Evolutionary conservation across 257 asterid species (phyloP).

Genomic region (Przewalskia tangutica): DNA sequence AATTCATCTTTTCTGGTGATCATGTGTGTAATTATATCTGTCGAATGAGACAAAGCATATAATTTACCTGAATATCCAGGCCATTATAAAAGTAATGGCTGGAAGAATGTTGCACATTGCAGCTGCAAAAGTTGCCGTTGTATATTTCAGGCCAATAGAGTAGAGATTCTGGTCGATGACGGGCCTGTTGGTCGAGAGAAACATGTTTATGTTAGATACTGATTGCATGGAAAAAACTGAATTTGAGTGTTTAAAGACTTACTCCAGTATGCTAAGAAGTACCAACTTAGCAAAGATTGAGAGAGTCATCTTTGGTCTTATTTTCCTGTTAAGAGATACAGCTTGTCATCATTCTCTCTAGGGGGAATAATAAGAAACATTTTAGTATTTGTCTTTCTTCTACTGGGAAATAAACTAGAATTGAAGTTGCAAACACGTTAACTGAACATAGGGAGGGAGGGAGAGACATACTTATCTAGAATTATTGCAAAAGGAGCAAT

Average conservation of each 20-base stretch:
- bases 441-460: background rate
- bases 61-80: slow-evolving; percentile 65
- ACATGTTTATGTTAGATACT: background rate
- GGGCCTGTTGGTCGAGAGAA: slow-evolving; percentile 41
- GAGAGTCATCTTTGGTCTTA: slow-evolving; percentile 77
- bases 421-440: background rate
- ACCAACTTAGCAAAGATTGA: slow-evolving; percentile 49
- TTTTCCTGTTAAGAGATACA: slow-evolving; percentile 44
- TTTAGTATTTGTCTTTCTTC: background rate
- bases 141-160: slow-evolving; percentile 84
- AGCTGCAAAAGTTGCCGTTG: slow-evolving; percentile 98
- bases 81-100: slow-evolving; percentile 83
- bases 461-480: slow-evolving; percentile 52
- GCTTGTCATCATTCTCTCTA: background rate
- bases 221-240: background rate
- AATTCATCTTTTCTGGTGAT: background rate
- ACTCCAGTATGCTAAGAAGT: slow-evolving; percentile 69
- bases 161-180: slow-evolving; percentile 92
- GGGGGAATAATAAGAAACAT: background rate
- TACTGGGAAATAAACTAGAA: background rate
- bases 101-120: slow-evolving; percentile 95
- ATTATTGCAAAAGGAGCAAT: slow-evolving; percentile 75
- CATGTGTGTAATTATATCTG: background rate
- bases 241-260: slow-evolving; percentile 20
- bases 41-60: background rate